phyloP scores from a whole-genome alignment of 2,329 filamentous ascomycete species.

The Fonsecaea monophora region DNA sequence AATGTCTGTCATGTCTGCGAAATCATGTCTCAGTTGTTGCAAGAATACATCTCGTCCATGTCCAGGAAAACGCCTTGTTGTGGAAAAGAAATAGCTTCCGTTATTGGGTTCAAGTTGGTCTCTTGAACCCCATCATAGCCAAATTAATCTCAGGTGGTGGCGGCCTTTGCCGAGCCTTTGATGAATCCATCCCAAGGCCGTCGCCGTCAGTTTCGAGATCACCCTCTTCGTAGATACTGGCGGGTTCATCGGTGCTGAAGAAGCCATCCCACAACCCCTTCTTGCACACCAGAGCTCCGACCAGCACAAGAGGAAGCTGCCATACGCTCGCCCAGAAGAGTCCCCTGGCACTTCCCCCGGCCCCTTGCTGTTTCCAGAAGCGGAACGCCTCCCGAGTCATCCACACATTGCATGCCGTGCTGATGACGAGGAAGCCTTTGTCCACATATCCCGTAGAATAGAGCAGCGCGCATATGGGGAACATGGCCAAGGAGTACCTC shows the following conservation, averaged over 20 bases:
- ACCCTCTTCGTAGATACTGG: conserved; percentile 64
- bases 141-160: conserved; percentile 29
- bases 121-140: conserved; percentile 38
- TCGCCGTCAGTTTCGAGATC: conserved; percentile 45
- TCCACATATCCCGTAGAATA: conserved; percentile 83
- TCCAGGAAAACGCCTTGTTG: neutral
- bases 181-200: conserved; percentile 32
- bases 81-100: neutral
- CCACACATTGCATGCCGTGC: conserved; percentile 84
- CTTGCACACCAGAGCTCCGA: conserved; percentile 89
- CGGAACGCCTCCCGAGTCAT: conserved; percentile 77
- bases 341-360: conserved; percentile 78
- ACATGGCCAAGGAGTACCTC: conserved; percentile 82
- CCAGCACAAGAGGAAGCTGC: conserved; percentile 89
- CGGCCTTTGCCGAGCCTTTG: conserved; percentile 11
- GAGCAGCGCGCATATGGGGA: conserved; percentile 82
- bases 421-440: conserved; percentile 81
- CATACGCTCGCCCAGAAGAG: conserved; percentile 98
- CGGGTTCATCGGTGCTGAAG: conserved; percentile 66
- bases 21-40: neutral
- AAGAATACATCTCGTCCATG: neutral
- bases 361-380: conserved; percentile 81
- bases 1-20: neutral
- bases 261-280: conserved; percentile 87
- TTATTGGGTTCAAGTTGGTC: conserved; percentile 28